Evolutionary conservation across 1,284 basidiomycete genomes (phyloP), one percentile per base, ranked within the genome.

Genomic region (Ustilago curta): DNA sequence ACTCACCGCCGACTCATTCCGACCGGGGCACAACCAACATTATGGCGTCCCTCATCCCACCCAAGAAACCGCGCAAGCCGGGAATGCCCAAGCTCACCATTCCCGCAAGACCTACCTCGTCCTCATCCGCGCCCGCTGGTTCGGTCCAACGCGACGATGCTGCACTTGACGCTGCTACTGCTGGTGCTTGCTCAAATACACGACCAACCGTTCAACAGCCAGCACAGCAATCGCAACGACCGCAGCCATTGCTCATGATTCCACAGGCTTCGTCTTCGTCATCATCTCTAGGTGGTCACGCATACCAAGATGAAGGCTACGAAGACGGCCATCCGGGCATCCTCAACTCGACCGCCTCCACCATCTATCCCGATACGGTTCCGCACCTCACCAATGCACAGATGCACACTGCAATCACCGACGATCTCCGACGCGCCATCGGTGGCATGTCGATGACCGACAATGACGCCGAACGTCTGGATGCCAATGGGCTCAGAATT

Each of bases 31-130:
- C 25, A 18, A n/a, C 47, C n/a, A n/a, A n/a, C 50, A 50, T 3
- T 42, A 81, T 79, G 77, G 70, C 75, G 23, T 83, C 80, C 21
- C 58, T 84, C 31, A 83, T 84, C 40, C 83, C 83, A 2, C 83
- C 83, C 21, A 80, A 77, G 59, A 67, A 78, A 50, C 76, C 76
- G 14, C 70, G 71, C 57, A 69, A 76, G 64, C 67, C 68, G 27
- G 81, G 79, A n/a, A 73, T 80, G 77, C 82, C 82, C n/a, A 84
- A 83, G 58, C 76, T 84, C 19, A 56, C 68, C 32, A 75, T 83
- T 27, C 78, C 79, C 1, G 54, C 61, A 1, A 32, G 69, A 19
- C 73, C 71, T 12, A 50, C 75, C 9, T 64, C 75, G 0, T 70
- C 75, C 7, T 73, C 70, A 18, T 68, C 66, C 12, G 60, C 70